A percentile compares a stretch with the other conserved stretches of the same genome.
These are phyloP conservation scores for Penicillium sp. DNA, from an alignment of 2,329 filamentous ascomycete species.

Conservation along the genomic window DNA sequence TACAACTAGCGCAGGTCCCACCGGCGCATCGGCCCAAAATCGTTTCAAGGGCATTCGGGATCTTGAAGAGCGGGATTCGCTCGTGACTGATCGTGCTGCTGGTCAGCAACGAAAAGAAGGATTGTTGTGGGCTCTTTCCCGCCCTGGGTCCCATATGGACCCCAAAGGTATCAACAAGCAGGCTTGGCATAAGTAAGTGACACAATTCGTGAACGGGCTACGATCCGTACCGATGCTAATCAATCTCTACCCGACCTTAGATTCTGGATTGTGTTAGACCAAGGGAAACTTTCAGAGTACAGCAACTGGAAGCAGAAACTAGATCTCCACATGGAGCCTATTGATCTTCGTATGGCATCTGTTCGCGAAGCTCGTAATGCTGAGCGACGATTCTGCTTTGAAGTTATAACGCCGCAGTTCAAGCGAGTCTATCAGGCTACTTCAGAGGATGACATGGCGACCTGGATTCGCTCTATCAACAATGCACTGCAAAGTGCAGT, in stretches of 20 bases:
- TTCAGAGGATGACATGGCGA: conserved; percentile 96
- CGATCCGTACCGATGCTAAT: neutral
- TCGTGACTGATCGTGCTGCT: conserved; percentile 56
- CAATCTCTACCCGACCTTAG: conserved; percentile 45
- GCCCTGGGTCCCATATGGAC: conserved; percentile 91
- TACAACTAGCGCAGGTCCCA: conserved; percentile 1
- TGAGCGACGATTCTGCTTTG: conserved; percentile 94
- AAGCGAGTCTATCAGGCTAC: conserved; percentile 97
- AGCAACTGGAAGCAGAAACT: conserved; percentile 99
- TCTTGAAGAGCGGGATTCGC: conserved; percentile 75
- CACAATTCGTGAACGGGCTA: neutral
- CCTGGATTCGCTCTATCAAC: conserved; percentile 94
- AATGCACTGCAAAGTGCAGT: conserved; percentile 96
- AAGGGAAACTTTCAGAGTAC: conserved; percentile 95
- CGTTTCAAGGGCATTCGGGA: conserved; percentile 91
- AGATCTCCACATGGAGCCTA: conserved; percentile 96
- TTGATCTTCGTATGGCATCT: conserved; percentile 94
- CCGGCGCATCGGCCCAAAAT: conserved; percentile 40
- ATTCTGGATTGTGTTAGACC: conserved; percentile 98
- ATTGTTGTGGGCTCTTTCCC: conserved; percentile 88
- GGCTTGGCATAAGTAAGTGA: conserved; percentile 92
- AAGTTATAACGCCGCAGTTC: conserved; percentile 94
- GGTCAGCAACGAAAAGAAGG: conserved; percentile 85
- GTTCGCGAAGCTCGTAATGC: conserved; percentile 94
- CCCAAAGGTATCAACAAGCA: conserved; percentile 95